Percentiles rank a stretch among this genome's conserved stretches.
phyloP scores from a whole-genome alignment of 257 asterid genomes.

The Perilla frutescens region DNA sequence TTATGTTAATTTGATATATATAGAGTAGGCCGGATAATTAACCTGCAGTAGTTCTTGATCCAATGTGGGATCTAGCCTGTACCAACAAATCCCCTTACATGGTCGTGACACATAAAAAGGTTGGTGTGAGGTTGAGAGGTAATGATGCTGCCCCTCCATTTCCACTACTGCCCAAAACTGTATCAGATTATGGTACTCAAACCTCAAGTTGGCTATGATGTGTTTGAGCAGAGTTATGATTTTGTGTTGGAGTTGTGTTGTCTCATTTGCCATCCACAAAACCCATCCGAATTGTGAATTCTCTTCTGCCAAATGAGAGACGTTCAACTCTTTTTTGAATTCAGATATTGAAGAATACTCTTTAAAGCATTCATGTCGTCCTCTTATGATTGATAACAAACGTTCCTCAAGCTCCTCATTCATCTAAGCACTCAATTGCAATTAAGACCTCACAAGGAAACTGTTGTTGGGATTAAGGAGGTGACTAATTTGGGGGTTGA shows the following conservation, averaged over 20 bases:
- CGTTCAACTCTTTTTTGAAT: not conserved
- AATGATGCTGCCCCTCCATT: not conserved
- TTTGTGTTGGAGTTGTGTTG: not conserved
- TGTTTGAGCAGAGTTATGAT: not conserved
- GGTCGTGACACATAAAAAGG: conserved; percentile 23
- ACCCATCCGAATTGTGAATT: not conserved
- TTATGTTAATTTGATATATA: too few relatives aligned
- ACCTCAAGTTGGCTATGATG: not conserved
- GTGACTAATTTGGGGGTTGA: too few relatives aligned
- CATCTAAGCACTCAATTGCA: too few relatives aligned
- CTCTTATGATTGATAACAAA: too few relatives aligned
- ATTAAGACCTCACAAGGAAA: too few relatives aligned
- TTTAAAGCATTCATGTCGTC: too few relatives aligned
- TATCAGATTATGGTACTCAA: not conserved
- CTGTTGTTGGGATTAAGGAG: too few relatives aligned
- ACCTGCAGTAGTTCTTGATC: not conserved
- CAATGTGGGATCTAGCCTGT: not conserved
- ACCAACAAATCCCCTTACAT: conserved; percentile 26
- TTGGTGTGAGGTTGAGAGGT: conserved; percentile 28
- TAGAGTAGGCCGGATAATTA: too few relatives aligned
- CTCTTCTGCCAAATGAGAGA: not conserved
- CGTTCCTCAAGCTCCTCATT: too few relatives aligned
- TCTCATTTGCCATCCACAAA: not conserved
- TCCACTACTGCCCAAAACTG: not conserved
- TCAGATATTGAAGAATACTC: not conserved